Percentiles rank a stretch among this genome's conserved stretches.
phyloP scores from a whole-genome alignment of 2,329 filamentous ascomycete genomes.

The Penicillium sp. region DNA sequence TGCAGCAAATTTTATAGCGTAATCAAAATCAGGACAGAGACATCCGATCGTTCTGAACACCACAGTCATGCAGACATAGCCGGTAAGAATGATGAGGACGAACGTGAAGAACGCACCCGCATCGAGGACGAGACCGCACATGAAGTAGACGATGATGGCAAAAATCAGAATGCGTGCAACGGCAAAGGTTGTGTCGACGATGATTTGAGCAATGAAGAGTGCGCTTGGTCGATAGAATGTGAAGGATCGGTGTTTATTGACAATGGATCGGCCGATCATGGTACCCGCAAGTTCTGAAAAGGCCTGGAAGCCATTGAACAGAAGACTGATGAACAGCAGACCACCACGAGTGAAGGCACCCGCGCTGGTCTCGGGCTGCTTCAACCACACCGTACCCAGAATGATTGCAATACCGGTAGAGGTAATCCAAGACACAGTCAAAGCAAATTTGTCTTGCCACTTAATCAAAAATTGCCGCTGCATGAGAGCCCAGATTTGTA shows the following conservation, averaged over 20 bases:
- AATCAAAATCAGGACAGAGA: constrained; percentile 77
- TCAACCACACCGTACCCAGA: constrained; percentile 75
- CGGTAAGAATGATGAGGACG: constrained; percentile 68
- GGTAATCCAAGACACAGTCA: constrained; percentile 71
- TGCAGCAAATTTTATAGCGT: constrained; percentile 79
- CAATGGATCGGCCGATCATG: constrained; percentile 74
- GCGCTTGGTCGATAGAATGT: constrained; percentile 81
- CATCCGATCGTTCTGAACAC: constrained; percentile 77
- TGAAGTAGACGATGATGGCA: constrained; percentile 76
- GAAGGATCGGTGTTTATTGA: constrained; percentile 83
- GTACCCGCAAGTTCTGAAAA: constrained; percentile 75
- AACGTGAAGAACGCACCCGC: constrained; percentile 78
- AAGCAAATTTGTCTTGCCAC: constrained; percentile 79
- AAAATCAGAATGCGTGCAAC: constrained; percentile 71
- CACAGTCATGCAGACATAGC: constrained; percentile 72
- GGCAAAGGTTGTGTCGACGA: constrained; percentile 74
- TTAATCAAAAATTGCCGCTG: constrained; percentile 83
- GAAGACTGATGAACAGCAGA: constrained; percentile 74
- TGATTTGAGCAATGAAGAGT: constrained; percentile 79
- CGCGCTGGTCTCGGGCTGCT: constrained; percentile 63
- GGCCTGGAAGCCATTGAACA: constrained; percentile 87
- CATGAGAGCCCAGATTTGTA: constrained; percentile 81
- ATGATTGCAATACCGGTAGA: constrained; percentile 75
- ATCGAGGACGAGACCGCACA: constrained; percentile 68
- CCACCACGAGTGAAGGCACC: constrained; percentile 81